Base-by-base conservation (phyloP, 306 rosid species). In the Lathyrus oleraceus region DNA sequence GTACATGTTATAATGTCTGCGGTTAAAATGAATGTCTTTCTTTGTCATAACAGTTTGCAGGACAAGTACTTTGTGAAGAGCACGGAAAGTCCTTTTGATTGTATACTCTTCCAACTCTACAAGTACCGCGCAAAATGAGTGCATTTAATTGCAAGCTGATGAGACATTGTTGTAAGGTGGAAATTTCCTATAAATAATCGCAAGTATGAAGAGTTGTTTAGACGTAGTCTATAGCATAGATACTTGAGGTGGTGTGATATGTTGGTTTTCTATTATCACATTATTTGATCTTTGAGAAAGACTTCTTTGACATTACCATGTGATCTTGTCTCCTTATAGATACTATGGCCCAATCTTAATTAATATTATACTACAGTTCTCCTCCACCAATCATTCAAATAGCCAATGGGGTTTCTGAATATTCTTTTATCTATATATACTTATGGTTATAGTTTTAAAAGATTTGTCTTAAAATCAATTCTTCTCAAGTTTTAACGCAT, bases 261-360 rank as follows among this genome's bases (percentile, higher is more conserved):
- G 35, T 30, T 30, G 35, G 35, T 30, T 30, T 28, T 30, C 35
- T 30, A 30, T 30, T 30, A 30, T 30, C 35, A 28, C 6, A 59
- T 38, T 19, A 49, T 49, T 11, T 48, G 45, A 1, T 19, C 15
- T 56, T 25, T 23, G 6, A 28, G 6, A 69, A 57, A 39, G 38
- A 47, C 74, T 77, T 80, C 59, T 52, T 14, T 58, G 72, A 82
- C 82, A 76, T 64, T 64, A 53, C 63, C 82, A 71, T 65, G 83
- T 85, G 86, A 81, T 16, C 61, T 19, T 61, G 70, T 72, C 69
- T 72, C 60, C 28, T 36, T 21, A 6, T 32, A 5, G 42, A 51
- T 27, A 5, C 47, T 23, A 28, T 57, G 17, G 3, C 28, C 44
- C 16, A 30, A 19, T 12, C 49, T n/a, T 38, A 30, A 28, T n/a